A percentile compares a stretch with the other conserved stretches of the same genome.
Conservation (phyloP, 192 early-diverging fungal genomes). For the Chytriomyces sp. region DNA sequence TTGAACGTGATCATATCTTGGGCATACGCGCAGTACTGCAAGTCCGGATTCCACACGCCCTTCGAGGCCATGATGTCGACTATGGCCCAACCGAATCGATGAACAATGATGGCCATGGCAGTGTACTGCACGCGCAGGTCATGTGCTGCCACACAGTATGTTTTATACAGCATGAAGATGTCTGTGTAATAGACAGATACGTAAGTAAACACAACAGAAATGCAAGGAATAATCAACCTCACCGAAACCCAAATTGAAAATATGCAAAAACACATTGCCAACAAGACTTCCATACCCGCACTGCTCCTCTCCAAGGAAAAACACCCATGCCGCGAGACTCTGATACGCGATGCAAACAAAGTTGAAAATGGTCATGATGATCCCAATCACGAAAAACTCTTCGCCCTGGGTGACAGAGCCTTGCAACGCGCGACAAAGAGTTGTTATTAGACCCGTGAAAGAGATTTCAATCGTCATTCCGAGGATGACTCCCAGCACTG, state of each 20-base stretch:
- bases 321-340: background rate
- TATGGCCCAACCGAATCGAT: background rate
- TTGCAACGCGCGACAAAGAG: conserved; percentile 3
- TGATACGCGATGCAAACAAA: conserved; percentile 15
- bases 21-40: background rate
- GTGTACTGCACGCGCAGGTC: background rate
- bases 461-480: conserved; percentile 13
- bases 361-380: conserved; percentile 11
- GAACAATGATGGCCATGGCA: background rate
- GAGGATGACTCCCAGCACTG: conserved; percentile 1
- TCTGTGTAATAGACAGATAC: background rate
- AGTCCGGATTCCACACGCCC: background rate
- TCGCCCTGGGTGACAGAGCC: background rate
- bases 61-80: background rate
- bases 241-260: conserved; percentile 16
- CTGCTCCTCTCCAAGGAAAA: background rate
- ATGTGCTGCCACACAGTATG: background rate
- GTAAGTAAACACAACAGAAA: background rate
- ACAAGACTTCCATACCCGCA: background rate
- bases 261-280: conserved; percentile 5
- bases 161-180: conserved; percentile 18
- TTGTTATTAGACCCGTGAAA: conserved; percentile 19
- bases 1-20: background rate
- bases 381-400: background rate
- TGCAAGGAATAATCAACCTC: background rate